phyloP scores from a whole-genome alignment of 495 filamentous ascomycete genomes.

The Aspergillus bertholletiae region DNA sequence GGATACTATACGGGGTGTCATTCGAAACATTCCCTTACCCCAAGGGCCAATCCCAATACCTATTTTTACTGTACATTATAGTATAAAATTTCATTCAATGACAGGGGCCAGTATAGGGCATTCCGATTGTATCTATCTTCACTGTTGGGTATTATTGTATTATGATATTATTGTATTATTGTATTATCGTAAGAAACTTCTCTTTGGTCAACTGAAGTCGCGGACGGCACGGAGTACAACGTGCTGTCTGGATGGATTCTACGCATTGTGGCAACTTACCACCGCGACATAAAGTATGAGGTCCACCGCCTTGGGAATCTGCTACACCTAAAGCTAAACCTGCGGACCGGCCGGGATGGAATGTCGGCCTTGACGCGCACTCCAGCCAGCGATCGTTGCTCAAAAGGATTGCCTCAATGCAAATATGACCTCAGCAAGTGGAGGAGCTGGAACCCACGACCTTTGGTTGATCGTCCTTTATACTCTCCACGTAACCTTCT shows the following conservation, averaged over 20 bases:
- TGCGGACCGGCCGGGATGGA: neutral
- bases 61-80: neutral
- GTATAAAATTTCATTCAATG: too few relatives aligned
- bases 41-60: too few relatives aligned
- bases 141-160: too few relatives aligned
- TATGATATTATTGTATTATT: too few relatives aligned
- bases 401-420: neutral
- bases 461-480: neutral
- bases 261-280: neutral
- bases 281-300: neutral
- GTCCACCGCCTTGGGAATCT: neutral
- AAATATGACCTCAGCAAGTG: conserved; percentile 7
- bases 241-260: neutral
- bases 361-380: conserved; percentile 14
- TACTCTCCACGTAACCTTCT: neutral
- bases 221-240: too few relatives aligned
- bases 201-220: too few relatives aligned
- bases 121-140: neutral
- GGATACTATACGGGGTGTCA: too few relatives aligned
- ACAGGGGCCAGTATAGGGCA: neutral
- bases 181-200: too few relatives aligned
- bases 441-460: neutral
- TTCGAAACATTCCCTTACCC: too few relatives aligned
- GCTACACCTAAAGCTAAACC: neutral
- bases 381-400: conserved; percentile 17